Evolutionary conservation across 306 rosid genomes (phyloP), one percentile per base, ranked within the genome.

Genomic region (Leucaena leucocephala): DNA sequence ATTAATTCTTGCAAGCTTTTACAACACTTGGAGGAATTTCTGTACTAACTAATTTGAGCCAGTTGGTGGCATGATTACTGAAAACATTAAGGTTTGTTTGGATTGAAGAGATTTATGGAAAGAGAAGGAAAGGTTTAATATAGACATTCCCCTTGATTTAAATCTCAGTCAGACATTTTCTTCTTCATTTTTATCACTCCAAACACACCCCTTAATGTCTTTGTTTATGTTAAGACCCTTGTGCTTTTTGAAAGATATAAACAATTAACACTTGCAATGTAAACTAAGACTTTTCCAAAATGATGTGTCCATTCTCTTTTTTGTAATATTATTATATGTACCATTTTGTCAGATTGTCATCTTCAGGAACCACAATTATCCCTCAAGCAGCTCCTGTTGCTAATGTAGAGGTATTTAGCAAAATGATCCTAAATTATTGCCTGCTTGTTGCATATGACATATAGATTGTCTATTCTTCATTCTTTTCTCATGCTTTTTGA

Each of bases 381-480:
- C 87, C 89, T 12, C 91, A 83, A 80, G 97, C 97, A 79, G 81
- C 92, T 46, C 75, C 95, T 65, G 85, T 92, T 70, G 82, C 93
- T 43, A 84, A 91, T 81, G 83, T 89, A 72, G 94, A 94, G 97
- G 98, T 92, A 83, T 77, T 82, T 59, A 69, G 80, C 79, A 54
- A 73, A 46, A 71, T 48, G 71, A 72, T 59, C 62, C 17, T 65
- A 66, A 49, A 39, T 44, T 66, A 46, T 76, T 75, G 66, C 50
- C 45, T 11, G 10, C 43, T 62, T 62, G 43, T 62, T 62, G 39
- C 36, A 72, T 62, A 59, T 83, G 73, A 82, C 45, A 75, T 75
- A 68, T 72, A 80, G 57, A 71, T 76, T 65, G 68, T 49, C 81
- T 76, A 7, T 78, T 38, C 7, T 22, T 50, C 49, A 46, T 73